Evolutionary conservation across 1,284 basidiomycete genomes (phyloP).

Genomic region (Trametes sp.): DNA sequence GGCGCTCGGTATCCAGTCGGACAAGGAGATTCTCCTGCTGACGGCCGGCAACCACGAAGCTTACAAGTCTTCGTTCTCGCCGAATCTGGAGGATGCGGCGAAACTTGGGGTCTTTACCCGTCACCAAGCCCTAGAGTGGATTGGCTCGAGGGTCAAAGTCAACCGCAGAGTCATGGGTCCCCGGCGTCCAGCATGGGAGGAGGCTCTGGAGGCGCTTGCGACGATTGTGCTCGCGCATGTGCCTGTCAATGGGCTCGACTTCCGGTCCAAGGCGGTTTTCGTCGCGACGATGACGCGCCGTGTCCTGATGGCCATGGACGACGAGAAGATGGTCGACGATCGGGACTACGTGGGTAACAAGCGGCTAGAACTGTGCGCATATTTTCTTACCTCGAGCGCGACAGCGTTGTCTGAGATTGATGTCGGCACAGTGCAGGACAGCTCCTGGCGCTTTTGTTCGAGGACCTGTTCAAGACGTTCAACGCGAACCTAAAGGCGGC

Average conservation of each 20-base stretch:
- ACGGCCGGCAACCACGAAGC: conserved; percentile 93
- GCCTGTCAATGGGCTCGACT: conserved; percentile 90
- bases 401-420: background rate
- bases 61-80: conserved; percentile 89
- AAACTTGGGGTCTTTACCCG: conserved; percentile 92
- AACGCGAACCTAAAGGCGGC: conserved; percentile 95
- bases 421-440: conserved; percentile 83
- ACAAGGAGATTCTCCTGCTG: conserved; percentile 96
- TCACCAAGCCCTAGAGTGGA: conserved; percentile 95
- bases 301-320: conserved; percentile 96
- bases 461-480: conserved; percentile 99
- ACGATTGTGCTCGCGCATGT: conserved; percentile 98
- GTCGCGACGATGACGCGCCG: conserved; percentile 97
- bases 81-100: conserved; percentile 94
- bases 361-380: conserved; percentile 90
- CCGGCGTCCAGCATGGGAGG: conserved; percentile 89
- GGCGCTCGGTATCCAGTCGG: conserved; percentile 95
- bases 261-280: conserved; percentile 96
- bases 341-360: conserved; percentile 99
- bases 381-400: conserved; percentile 9
- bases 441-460: conserved; percentile 93
- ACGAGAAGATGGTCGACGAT: conserved; percentile 98
- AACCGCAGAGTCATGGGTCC: conserved; percentile 83
- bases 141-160: conserved; percentile 92
- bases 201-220: conserved; percentile 95